Base-by-base conservation (phyloP, 352 stramenopile species). In the Phytopythium montanum region DNA sequence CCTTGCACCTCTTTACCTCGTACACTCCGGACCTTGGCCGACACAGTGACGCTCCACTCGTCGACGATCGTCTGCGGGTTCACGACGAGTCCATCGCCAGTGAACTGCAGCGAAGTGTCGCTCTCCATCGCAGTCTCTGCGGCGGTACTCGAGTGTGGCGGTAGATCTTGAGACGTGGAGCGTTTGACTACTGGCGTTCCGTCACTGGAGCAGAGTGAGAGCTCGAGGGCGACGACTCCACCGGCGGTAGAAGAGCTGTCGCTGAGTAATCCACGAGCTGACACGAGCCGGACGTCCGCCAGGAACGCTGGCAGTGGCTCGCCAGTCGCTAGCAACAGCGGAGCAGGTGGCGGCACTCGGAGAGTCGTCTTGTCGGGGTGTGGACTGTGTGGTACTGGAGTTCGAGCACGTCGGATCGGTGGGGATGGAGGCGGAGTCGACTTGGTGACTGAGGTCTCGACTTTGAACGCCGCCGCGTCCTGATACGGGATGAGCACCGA, bases 21-120 rank as follows among this genome's bases (percentile, higher is more conserved):
- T n/a, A 5, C 64, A 12, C 36, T 38, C 18, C 29, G 52, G 12
- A 46, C 12, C 19, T 64, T 70, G 18, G 69, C 34, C 2, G 65
- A 48, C 5, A 76, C 23, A n/a, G 25, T 41, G n/a, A 53, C 52
- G 29, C 14, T 68, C 62, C 62, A 67, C 25, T 72, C 69, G 31
- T 73, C 62, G 45, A 76, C 55, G 3, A 73, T 61, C 38, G 42
- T 54, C 8, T 73, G 59, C 28, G 69, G 59, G 0, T 60, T 9
- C 13, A 69, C 54, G 1, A 28, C 9, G 1, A n/a, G n/a, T n/a
- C 26, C 45, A 54, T 63, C 52, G 3, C 68, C 33, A 2, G 31
- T 54, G 10, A 53, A 70, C 16, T 63, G 48, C 8, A 54, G 14
- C 48, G 48, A 54, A 26, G 28, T 19, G 19, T 54, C 48, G 7